A percentile compares a stretch with the other conserved stretches of the same genome.
phyloP scores from a whole-genome alignment of 345 rosid species.

The Eucalyptus lansdowneana region DNA sequence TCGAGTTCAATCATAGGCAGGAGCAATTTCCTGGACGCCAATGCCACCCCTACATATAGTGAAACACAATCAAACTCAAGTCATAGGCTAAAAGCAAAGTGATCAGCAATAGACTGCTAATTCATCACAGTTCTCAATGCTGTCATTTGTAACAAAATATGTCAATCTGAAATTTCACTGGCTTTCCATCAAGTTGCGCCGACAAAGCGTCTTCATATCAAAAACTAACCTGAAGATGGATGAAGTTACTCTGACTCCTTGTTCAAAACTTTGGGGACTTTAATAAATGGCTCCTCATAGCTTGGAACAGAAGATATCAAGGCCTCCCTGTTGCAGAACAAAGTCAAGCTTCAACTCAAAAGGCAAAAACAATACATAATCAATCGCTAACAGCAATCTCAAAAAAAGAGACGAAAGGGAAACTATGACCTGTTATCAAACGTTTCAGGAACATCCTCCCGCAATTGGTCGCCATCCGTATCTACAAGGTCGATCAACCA shows the following conservation, averaged over 20 bases:
- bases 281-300: conserved; percentile 53
- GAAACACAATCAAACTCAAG: not conserved
- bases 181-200: not conserved
- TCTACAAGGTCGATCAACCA: conserved; percentile 14
- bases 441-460: conserved; percentile 57
- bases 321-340: conserved; percentile 31
- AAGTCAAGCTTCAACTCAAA: not conserved
- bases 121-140: not conserved
- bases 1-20: not conserved
- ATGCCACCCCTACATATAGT: not conserved
- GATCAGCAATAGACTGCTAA: not conserved
- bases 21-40: not conserved
- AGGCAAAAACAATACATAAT: not conserved
- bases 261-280: conserved; percentile 66
- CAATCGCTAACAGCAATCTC: not conserved
- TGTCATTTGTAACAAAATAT: not conserved
- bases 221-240: not conserved
- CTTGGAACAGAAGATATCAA: conserved; percentile 50
- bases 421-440: conserved; percentile 46
- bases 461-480: conserved; percentile 48
- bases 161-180: not conserved
- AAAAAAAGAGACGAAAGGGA: not conserved
- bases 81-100: not conserved
- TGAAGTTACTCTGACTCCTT: conserved; percentile 25
- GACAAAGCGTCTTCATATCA: not conserved